Evolutionary conservation across 1,139 yeast genomes (phyloP).

Genomic region (Pichia sp.): DNA sequence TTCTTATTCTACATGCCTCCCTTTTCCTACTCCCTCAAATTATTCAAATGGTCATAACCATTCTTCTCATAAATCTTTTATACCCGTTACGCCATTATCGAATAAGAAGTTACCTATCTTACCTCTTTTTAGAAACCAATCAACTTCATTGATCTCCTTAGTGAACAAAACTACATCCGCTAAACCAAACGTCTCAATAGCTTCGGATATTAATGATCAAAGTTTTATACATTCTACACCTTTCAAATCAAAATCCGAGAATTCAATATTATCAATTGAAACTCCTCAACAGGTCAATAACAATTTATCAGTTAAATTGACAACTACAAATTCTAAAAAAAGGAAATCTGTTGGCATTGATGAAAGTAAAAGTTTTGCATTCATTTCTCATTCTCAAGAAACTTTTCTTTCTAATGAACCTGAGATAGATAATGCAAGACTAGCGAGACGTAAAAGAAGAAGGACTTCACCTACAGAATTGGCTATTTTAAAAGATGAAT

Average conservation of each 20-base stretch:
- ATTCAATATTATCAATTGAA: slow-evolving; percentile 1
- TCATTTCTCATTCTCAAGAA: slow-evolving; percentile 84
- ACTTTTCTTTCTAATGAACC: slow-evolving; percentile 75
- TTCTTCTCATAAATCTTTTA: not conserved
- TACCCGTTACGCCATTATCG: slow-evolving; percentile 10
- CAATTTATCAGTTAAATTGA: not conserved
- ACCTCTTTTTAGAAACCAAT: slow-evolving; percentile 15
- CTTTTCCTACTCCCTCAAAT: slow-evolving; percentile 2
- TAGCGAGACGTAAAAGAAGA: slow-evolving; percentile 90
- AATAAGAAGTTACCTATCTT: slow-evolving; percentile 15
- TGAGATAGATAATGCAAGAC: slow-evolving; percentile 76
- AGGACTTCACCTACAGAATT: slow-evolving; percentile 89
- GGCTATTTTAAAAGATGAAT: slow-evolving; percentile 72
- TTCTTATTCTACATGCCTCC: slow-evolving; percentile 17
- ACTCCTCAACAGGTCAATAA: not conserved
- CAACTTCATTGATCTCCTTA: slow-evolving; percentile 5
- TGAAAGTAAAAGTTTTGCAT: slow-evolving; percentile 57
- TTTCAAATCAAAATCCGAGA: not conserved
- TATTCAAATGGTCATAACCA: too few relatives aligned
- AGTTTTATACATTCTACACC: slow-evolving; percentile 10
- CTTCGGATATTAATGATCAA: not conserved
- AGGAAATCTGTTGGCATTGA: slow-evolving; percentile 10
- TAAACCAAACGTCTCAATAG: slow-evolving; percentile 2
- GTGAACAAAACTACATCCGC: not conserved
- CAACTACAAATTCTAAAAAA: slow-evolving; percentile 1